Conservation (phyloP, 139 green algal genomes). For the Tetraselmis chui region DNA sequence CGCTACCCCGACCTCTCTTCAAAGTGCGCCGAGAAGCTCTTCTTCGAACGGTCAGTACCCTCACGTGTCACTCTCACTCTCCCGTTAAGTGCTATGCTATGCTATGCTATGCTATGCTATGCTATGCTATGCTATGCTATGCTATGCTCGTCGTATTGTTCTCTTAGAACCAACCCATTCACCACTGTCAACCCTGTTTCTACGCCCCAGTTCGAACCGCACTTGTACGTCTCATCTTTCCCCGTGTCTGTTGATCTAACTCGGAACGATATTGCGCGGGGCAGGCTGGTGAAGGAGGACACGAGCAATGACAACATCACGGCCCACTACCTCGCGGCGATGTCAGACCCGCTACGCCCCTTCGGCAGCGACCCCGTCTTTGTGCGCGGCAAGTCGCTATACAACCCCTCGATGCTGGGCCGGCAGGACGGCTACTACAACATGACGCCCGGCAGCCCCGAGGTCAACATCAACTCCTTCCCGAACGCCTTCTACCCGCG, state of each 20-base stretch:
- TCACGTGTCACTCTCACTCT: too few relatives aligned
- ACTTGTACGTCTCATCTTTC: too few relatives aligned
- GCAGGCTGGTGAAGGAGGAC: not conserved
- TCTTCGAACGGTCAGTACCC: not conserved
- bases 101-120: too few relatives aligned
- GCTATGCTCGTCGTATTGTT: too few relatives aligned
- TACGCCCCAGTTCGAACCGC: too few relatives aligned
- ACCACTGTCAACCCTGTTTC: not conserved
- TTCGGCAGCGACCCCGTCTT: not conserved
- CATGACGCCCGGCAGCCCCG: not conserved
- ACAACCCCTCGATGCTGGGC: not conserved
- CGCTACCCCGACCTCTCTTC: not conserved
- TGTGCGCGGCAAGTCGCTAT: not conserved
- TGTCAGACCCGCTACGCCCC: not conserved
- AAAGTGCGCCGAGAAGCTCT: not conserved
- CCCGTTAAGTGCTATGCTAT: too few relatives aligned
- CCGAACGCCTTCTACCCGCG: not conserved
- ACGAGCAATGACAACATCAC: not conserved
- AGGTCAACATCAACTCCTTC: not conserved
- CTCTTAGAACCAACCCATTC: not conserved
- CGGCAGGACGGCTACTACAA: not conserved
- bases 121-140: too few relatives aligned
- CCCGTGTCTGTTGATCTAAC: not conserved
- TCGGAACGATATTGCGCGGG: not conserved
- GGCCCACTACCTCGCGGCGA: not conserved